phyloP scores from a whole-genome alignment of 345 rosid genomes.

The Garcia nutans region DNA sequence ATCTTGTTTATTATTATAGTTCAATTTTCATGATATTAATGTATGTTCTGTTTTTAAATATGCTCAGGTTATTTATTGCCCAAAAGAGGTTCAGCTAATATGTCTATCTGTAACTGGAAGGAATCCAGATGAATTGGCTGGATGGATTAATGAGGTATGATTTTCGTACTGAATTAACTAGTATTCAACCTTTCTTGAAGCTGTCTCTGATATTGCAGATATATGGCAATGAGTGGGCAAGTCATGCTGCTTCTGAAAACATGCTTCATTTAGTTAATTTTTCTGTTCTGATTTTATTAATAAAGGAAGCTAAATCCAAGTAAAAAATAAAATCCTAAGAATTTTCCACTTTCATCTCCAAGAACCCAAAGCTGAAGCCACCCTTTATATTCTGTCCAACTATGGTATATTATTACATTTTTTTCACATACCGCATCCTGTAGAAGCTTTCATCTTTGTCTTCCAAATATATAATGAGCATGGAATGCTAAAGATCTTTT shows the following conservation, averaged over 20 bases:
- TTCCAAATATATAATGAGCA: neutral
- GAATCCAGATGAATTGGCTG: constrained; percentile 91
- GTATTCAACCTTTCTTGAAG: constrained; percentile 3
- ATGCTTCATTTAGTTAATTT: neutral
- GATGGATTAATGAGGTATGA: constrained; percentile 91
- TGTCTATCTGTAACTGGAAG: constrained; percentile 95
- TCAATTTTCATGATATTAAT: neutral
- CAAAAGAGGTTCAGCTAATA: constrained; percentile 84
- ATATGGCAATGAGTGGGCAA: neutral
- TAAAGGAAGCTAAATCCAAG: too few relatives aligned
- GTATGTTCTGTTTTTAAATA: constrained; percentile 7
- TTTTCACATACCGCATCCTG: neutral
- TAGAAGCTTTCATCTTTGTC: neutral
- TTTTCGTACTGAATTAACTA: neutral
- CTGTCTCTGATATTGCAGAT: neutral
- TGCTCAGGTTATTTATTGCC: constrained; percentile 86
- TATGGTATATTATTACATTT: neutral
- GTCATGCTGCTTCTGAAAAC: neutral
- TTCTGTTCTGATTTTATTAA: neutral
- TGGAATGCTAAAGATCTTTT: constrained; percentile 3
- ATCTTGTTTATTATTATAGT: constrained; percentile 1
- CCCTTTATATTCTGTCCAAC: neutral
- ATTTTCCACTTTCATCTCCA: too few relatives aligned
- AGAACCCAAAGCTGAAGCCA: neutral
- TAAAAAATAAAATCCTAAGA: too few relatives aligned